A percentile compares a stretch with the other conserved stretches of the same genome.
These are phyloP conservation scores for Yamadazyma spencermartinsiae DNA, from an alignment of 1,139 yeast species.

Conservation along the genomic window DNA sequence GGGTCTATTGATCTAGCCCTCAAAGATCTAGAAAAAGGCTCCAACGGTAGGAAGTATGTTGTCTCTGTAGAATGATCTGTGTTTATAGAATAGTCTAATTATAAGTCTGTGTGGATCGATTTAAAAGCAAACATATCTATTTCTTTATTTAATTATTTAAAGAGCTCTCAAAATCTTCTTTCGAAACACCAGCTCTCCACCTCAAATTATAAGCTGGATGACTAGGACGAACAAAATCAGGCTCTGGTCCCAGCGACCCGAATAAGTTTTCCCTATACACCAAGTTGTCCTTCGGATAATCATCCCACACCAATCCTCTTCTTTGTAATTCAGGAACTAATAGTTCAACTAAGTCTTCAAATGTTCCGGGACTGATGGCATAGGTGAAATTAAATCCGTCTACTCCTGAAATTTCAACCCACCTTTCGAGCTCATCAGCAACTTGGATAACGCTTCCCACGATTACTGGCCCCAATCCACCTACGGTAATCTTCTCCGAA, in stretches of 20 bases:
- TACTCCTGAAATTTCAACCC: conserved; percentile 30
- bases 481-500: conserved; percentile 29
- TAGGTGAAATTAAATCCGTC: conserved; percentile 33
- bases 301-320: conserved; percentile 29
- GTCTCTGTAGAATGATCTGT: neutral
- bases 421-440: conserved; percentile 30
- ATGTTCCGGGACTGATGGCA: conserved; percentile 27
- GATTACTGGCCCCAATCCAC: conserved; percentile 31
- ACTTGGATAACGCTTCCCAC: conserved; percentile 25
- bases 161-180: conserved; percentile 34
- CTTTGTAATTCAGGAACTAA: conserved; percentile 27
- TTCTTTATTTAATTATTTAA: conserved; percentile 3
- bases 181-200: conserved; percentile 40
- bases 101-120: neutral
- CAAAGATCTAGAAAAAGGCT: conserved; percentile 41
- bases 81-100: neutral
- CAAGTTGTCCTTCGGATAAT: conserved; percentile 25
- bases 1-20: conserved; percentile 35
- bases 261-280: conserved; percentile 29
- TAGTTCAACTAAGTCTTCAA: conserved; percentile 29
- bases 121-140: neutral
- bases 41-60: conserved; percentile 40
- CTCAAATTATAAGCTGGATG: conserved; percentile 42
- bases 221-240: conserved; percentile 20
- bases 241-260: conserved; percentile 25